Conservation (phyloP, 2,329 filamentous ascomycete genomes). For the Keithomyces neogunnii region DNA sequence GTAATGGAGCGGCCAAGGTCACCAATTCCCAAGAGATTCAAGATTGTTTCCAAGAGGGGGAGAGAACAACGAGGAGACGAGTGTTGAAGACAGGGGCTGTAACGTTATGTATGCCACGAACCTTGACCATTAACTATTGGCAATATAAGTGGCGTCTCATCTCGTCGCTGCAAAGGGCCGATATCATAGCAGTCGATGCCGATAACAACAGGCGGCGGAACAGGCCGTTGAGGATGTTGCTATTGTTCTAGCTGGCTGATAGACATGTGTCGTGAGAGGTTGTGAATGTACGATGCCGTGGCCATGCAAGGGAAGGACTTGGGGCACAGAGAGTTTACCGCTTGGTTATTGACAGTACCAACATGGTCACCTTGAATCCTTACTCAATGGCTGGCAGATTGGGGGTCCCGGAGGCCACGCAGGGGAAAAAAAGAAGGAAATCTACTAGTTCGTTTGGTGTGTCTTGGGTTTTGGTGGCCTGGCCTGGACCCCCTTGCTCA, state of each 20-base stretch:
- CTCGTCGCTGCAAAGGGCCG: conserved; percentile 1
- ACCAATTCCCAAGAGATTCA: neutral
- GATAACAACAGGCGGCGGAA: neutral
- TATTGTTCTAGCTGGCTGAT: neutral
- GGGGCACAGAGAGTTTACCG: neutral
- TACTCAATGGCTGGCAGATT: conserved; percentile 1
- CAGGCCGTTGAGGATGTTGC: neutral
- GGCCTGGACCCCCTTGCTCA: neutral
- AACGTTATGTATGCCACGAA: neutral
- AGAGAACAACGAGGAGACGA: neutral
- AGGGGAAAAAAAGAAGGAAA: conserved; percentile 2
- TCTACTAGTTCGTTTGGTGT: conserved; percentile 4
- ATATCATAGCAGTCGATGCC: neutral
- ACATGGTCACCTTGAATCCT: neutral
- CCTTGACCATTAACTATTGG: conserved; percentile 1
- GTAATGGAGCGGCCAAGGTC: neutral
- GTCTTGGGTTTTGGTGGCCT: neutral
- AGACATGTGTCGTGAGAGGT: neutral
- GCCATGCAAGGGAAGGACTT: neutral
- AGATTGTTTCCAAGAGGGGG: neutral
- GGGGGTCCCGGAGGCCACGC: neutral
- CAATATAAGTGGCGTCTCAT: conserved; percentile 2
- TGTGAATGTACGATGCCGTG: neutral
- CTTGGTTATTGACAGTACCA: neutral
- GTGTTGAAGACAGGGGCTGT: neutral